Base-by-base conservation (phyloP, 2,329 filamentous ascomycete genomes). In the Colletotrichum theobromicola region DNA sequence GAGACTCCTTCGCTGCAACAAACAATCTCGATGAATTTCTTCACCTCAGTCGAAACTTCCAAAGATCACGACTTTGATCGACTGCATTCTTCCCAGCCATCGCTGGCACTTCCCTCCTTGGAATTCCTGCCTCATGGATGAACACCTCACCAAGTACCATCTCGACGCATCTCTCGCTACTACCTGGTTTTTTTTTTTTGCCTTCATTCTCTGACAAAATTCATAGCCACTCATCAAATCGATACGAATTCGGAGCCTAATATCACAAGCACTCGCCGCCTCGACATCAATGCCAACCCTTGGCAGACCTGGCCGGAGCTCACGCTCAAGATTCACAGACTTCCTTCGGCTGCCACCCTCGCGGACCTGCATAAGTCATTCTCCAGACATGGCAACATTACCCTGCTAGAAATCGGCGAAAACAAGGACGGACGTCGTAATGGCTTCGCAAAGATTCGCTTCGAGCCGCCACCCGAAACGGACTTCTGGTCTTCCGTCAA, bases 321-420 rank as follows among this genome's bases (percentile, higher is more conserved):
- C 7, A 79, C 46, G 4, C n/a, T 74, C 9, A 68, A 61, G 10
- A 46, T 71, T 16, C n/a, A 16, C 24, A 15, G 35, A 32, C 62
- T 75, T 16, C 73, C 73, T 8, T 28, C 21, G 5, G 77, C 81
- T 9, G 81, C 84, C 0, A 86, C 83, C 0, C 83, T 85, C 0
- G 81, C 79, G 30, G 82, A 88, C 18, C 79, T 94, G 2, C 91
- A 88, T 80, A 79, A 84, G 4, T 87, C 87, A 21, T 90, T 95
- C 75, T 80, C 83, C 2, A 74, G 78, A 0, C 84, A 91, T 72
- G 92, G 92, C 1, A 83, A 83, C 7, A 86, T 94, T 15, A 82
- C 82, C 4, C 88, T 83, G 42, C 89, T 94, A 42, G 90, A 93
- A 16, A 84, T 94, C 2, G 88, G 85, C 63, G 87, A 90, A 61